Evolutionary conservation across 2,329 filamentous ascomycete genomes (phyloP).

Genomic region (Apiospora rasikravindrae): DNA sequence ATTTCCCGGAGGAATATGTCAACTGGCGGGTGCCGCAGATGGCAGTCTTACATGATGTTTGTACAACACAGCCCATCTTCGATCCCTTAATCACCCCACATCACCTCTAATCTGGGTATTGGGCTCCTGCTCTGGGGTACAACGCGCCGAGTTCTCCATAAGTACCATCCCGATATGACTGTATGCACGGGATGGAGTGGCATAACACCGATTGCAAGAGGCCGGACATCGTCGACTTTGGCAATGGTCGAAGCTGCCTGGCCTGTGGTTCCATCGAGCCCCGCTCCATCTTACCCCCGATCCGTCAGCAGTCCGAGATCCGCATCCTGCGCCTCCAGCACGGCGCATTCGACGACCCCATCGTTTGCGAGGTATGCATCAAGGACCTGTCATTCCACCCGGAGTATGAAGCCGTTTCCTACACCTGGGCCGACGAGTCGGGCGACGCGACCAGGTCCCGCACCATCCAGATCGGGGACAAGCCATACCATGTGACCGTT

Average conservation of each 20-base stretch:
- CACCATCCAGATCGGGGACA: conserved; percentile 19
- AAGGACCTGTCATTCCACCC: not conserved
- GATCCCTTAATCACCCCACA: not conserved
- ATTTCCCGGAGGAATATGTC: too few relatives aligned
- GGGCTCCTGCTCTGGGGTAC: not conserved
- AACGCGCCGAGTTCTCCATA: not conserved
- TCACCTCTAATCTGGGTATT: not conserved
- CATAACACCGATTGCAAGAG: conserved; percentile 20
- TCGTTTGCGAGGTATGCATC: conserved; percentile 21
- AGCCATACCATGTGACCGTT: conserved; percentile 19
- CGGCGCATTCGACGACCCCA: conserved; percentile 10
- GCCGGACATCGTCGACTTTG: conserved; percentile 20
- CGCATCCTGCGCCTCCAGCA: conserved; percentile 20
- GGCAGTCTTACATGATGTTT: too few relatives aligned
- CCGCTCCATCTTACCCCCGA: conserved; percentile 10
- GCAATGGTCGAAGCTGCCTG: conserved; percentile 20
- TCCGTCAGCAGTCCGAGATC: conserved; percentile 21
- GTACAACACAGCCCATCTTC: not conserved
- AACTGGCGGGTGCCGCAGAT: not conserved
- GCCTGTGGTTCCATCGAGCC: conserved; percentile 24
- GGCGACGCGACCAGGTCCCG: conserved; percentile 10
- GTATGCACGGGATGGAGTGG: conserved; percentile 21
- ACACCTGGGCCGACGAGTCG: conserved; percentile 26
- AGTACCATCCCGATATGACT: not conserved
- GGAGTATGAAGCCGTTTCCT: conserved; percentile 26